phyloP scores from a whole-genome alignment of 371 early-diverging fungal genomes.

The Sporodiniella umbellata region DNA sequence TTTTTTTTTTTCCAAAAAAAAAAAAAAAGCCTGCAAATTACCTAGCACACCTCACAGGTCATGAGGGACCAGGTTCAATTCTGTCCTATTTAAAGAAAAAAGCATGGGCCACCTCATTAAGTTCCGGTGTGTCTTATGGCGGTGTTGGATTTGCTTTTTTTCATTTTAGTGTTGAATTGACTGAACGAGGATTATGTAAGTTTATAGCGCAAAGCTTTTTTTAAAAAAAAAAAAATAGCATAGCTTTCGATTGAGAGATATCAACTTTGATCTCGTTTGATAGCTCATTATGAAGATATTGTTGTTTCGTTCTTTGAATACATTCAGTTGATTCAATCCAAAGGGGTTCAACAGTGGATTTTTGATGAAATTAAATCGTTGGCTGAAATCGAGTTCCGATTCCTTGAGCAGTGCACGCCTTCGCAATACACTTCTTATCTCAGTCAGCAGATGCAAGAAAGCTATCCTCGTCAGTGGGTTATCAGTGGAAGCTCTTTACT shows the following conservation, averaged over 20 bases:
- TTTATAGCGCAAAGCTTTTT: neutral
- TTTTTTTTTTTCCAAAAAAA: no score
- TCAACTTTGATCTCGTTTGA: neutral
- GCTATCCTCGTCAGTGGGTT: constrained; percentile 65
- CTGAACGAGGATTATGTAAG: constrained; percentile 74
- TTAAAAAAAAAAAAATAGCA: no score
- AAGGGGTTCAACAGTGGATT: constrained; percentile 75
- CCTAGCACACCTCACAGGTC: constrained; percentile 73
- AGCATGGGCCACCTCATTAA: constrained; percentile 81
- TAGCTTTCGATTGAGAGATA: no score
- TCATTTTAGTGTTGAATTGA: constrained; percentile 73
- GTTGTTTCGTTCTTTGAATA: constrained; percentile 83
- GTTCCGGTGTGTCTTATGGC: constrained; percentile 57
- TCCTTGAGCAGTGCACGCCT: constrained; percentile 71
- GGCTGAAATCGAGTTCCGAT: constrained; percentile 70
- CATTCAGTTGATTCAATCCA: constrained; percentile 71
- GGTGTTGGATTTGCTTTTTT: constrained; percentile 78
- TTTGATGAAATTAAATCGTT: constrained; percentile 75
- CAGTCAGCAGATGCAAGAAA: constrained; percentile 55
- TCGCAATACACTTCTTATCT: constrained; percentile 50
- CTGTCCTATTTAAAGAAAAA: constrained; percentile 79
- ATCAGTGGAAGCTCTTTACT: constrained; percentile 66
- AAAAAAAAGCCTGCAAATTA: constrained; percentile 74
- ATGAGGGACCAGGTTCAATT: constrained; percentile 83
- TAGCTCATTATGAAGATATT: constrained; percentile 75